phyloP scores from a whole-genome alignment of 208 protist genomes.

The Leishmania mexicana region DNA sequence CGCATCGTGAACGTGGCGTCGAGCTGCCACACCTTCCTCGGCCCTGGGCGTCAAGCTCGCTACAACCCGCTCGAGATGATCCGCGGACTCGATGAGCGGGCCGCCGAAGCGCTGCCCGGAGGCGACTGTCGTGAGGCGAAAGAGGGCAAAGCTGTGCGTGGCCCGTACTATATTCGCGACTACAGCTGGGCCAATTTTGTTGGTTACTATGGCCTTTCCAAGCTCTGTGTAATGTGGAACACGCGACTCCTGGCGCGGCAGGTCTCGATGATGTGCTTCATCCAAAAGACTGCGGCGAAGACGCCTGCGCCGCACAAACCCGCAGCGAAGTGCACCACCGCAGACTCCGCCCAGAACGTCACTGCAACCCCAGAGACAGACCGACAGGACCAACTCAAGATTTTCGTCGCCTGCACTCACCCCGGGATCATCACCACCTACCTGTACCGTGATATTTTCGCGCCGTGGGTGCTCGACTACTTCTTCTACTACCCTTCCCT shows the following conservation, averaged over 20 bases:
- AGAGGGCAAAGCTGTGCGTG: no score
- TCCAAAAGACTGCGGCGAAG: slow-evolving; percentile 3
- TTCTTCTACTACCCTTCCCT: slow-evolving; percentile 85
- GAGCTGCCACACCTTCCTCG: slow-evolving; percentile 84
- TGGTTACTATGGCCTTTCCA: slow-evolving; percentile 87
- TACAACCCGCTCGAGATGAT: slow-evolving; percentile 71
- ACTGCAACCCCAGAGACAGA: background rate
- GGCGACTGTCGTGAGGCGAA: background rate
- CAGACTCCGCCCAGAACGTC: background rate
- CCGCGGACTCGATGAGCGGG: slow-evolving; percentile 37
- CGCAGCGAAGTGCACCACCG: background rate
- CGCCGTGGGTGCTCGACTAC: slow-evolving; percentile 65
- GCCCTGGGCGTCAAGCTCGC: slow-evolving; percentile 20
- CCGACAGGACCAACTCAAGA: slow-evolving; percentile 31
- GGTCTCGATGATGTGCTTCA: slow-evolving; percentile 41
- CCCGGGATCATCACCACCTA: slow-evolving; percentile 79
- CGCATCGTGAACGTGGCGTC: slow-evolving; percentile 89
- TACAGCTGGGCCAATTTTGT: slow-evolving; percentile 73
- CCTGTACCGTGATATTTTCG: slow-evolving; percentile 85
- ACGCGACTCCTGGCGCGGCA: slow-evolving; percentile 65
- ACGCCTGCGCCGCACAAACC: background rate
- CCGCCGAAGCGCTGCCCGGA: slow-evolving; percentile 14
- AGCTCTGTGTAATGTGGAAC: slow-evolving; percentile 88
- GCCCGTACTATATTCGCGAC: slow-evolving; percentile 35
- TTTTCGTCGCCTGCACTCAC: slow-evolving; percentile 81